Evolutionary conservation across 305 asterid genomes (phyloP).

Genomic region (Rubia occidens): DNA sequence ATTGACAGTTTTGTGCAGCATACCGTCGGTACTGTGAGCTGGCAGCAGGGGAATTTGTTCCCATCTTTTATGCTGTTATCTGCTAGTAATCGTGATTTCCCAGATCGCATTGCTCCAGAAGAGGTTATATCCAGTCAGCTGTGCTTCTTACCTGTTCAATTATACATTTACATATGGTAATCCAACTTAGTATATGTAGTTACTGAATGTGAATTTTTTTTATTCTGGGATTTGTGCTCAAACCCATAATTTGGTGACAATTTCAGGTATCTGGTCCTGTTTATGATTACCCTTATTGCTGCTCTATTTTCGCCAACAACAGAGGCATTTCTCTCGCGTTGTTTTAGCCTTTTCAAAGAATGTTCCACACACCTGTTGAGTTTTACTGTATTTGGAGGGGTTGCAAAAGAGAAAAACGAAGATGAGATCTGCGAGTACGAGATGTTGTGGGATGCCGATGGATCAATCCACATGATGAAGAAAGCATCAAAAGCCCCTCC

Average conservation of each 20-base stretch:
- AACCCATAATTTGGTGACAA: slow-evolving; percentile 19
- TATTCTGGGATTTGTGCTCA: slow-evolving; percentile 13
- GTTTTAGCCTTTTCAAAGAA: slow-evolving; percentile 33
- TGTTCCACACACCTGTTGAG: slow-evolving; percentile 29
- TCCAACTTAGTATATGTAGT: slow-evolving; percentile 1
- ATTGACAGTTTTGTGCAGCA: slow-evolving; percentile 54
- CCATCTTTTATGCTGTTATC: slow-evolving; percentile 96
- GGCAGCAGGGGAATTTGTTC: slow-evolving; percentile 93
- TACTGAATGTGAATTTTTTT: background rate
- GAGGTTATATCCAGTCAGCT: slow-evolving; percentile 45
- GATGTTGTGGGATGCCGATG: slow-evolving; percentile 96
- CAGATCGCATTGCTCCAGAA: slow-evolving; percentile 29
- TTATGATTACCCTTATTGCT: slow-evolving; percentile 51
- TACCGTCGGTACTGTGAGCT: slow-evolving; percentile 90
- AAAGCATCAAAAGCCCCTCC: slow-evolving; percentile 43
- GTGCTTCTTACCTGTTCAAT: slow-evolving; percentile 86
- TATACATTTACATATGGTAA: slow-evolving; percentile 77
- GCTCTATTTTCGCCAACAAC: slow-evolving; percentile 62
- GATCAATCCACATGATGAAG: slow-evolving; percentile 89
- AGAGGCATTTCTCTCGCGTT: slow-evolving; percentile 37
- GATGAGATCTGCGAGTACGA: slow-evolving; percentile 83
- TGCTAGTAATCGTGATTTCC: slow-evolving; percentile 37
- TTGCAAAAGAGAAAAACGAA: slow-evolving; percentile 63
- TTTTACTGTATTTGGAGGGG: slow-evolving; percentile 31
- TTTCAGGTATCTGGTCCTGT: slow-evolving; percentile 71